Conservation (phyloP, 805 yeast genomes). For the Maudiozyma saulgeensis region DNA sequence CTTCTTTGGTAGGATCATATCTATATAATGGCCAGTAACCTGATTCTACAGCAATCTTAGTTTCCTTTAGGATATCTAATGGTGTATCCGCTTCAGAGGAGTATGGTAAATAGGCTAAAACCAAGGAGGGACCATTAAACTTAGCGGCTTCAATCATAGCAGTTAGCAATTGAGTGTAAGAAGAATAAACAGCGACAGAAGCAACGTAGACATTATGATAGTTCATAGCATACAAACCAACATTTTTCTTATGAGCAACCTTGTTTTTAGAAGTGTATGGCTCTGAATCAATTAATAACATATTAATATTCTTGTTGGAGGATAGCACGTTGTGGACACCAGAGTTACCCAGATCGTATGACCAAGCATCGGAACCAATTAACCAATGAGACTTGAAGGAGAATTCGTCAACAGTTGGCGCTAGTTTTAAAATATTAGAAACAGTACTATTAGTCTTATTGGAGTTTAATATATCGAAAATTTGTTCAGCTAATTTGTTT, state of each 20-base stretch:
- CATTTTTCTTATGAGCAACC: constrained; percentile 52
- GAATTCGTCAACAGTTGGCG: constrained; percentile 37
- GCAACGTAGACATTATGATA: constrained; percentile 86
- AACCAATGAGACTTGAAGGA: constrained; percentile 59
- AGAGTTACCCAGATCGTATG: constrained; percentile 83
- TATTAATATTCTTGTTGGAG: constrained; percentile 67
- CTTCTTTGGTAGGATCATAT: constrained; percentile 49
- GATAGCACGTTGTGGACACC: constrained; percentile 81
- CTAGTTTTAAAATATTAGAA: constrained; percentile 33
- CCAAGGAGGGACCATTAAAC: constrained; percentile 83
- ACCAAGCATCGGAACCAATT: constrained; percentile 91
- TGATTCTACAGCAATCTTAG: constrained; percentile 80
- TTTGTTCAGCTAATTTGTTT: constrained; percentile 26
- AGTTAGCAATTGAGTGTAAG: constrained; percentile 86
- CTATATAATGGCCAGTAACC: constrained; percentile 97
- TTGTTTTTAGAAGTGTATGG: constrained; percentile 42
- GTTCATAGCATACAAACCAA: constrained; percentile 92
- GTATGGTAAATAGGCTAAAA: constrained; percentile 83
- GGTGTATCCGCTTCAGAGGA: constrained; percentile 54
- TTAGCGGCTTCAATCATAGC: constrained; percentile 84
- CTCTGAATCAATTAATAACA: constrained; percentile 81
- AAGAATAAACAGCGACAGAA: constrained; percentile 85
- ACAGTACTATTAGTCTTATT: constrained; percentile 36
- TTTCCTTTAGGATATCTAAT: constrained; percentile 68
- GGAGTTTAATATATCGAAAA: constrained; percentile 32